Evolutionary conservation across 2,329 filamentous ascomycete genomes (phyloP), one percentile per base, ranked within the genome.

Genomic region (Penicillium sp.): DNA sequence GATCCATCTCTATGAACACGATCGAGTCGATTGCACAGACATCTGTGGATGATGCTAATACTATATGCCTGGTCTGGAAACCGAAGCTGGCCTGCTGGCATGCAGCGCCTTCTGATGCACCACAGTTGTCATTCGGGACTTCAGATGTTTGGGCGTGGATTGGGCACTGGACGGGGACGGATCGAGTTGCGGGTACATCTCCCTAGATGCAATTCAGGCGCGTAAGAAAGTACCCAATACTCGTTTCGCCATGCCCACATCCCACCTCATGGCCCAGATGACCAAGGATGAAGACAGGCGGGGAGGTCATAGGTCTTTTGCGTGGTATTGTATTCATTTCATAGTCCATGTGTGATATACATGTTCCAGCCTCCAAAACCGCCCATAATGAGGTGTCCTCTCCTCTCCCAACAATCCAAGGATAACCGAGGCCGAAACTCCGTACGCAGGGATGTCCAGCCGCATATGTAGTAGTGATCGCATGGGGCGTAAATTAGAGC

Each of bases 181-280:
- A 28, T 24, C 43, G 24, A 39, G 58, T 50, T 49, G 45, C 42
- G 3, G 38, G 18, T 55, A 59, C 56, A 46, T 51, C 8, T 18
- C 28, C 36, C 28, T 24, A 24, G 52, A 50, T 50, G 53, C 51
- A 49, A 52, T 48, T 53, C 49, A 34, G 54, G 54, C 54, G 56
- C 54, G 45, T 49, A 55, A 51, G 51, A 12, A 48, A 49, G 63
- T 65, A 65, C 59, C 61, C 28, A 54, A 53, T 62, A 65, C 56
- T 42, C 41, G 33, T 21, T 21, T 33, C 2, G 23, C 42, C 16
- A 33, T 42, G 10, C 23, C 34, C 16, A 5, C 36, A 39, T 39
- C 18, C 36, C 12, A 21, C 18, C 13, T 39, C 18, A 39, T 39
- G 13, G n/a, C 24, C 23, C 41, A 42, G 41, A 42, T 42, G 41